These are phyloP conservation scores for Cladosporium sp. DNA, from an alignment of 2,329 filamentous ascomycete species.

Conservation along the genomic window DNA sequence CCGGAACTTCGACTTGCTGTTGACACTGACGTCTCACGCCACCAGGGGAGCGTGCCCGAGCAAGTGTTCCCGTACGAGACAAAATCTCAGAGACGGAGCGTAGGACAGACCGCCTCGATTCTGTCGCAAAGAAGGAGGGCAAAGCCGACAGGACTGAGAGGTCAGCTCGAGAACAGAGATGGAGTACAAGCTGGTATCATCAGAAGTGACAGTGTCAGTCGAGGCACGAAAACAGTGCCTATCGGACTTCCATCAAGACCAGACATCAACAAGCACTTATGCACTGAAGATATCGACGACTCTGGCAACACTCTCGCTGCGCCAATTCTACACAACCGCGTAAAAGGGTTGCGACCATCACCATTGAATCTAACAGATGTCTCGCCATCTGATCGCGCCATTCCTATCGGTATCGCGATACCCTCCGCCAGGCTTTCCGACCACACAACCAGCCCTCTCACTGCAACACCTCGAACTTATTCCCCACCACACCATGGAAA, in stretches of 20 bases:
- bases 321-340: constrained; percentile 20
- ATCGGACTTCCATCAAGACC: constrained; percentile 6
- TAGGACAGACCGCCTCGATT: constrained; percentile 8
- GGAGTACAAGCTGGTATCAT: not conserved
- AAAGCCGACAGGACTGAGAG: constrained; percentile 23
- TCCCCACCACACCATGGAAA: constrained; percentile 4
- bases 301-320: constrained; percentile 32
- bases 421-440: constrained; percentile 51
- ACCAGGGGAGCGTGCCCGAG: constrained; percentile 42
- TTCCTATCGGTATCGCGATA: constrained; percentile 67
- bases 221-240: not conserved
- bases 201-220: not conserved
- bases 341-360: constrained; percentile 25
- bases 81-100: constrained; percentile 23
- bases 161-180: constrained; percentile 25
- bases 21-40: constrained; percentile 62
- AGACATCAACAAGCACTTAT: not conserved
- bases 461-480: constrained; percentile 2
- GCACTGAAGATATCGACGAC: constrained; percentile 43
- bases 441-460: constrained; percentile 35
- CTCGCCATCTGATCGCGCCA: constrained; percentile 66
- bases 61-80: constrained; percentile 38
- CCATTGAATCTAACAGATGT: constrained; percentile 43
- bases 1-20: constrained; percentile 33
- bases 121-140: constrained; percentile 3